A percentile compares a stretch with the other conserved stretches of the same genome.
phyloP scores from a whole-genome alignment of 2,329 filamentous ascomycete species.

The Neodidymelliopsis sp. region DNA sequence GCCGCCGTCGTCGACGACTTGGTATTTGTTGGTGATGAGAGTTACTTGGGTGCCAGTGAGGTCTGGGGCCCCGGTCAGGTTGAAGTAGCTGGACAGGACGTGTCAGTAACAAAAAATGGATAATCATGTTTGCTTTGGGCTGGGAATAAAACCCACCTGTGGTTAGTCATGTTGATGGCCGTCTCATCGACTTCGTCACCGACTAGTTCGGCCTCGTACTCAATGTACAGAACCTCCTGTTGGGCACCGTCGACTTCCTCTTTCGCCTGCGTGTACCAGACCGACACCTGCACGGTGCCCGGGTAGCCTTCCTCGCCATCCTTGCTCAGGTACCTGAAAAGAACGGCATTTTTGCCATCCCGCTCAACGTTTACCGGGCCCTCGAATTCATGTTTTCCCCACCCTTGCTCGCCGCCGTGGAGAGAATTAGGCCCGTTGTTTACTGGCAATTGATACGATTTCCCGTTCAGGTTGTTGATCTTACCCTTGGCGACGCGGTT shows the following conservation, averaged over 20 bases:
- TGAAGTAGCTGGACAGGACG: conserved; percentile 65
- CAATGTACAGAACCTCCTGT: conserved; percentile 78
- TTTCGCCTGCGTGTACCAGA: conserved; percentile 80
- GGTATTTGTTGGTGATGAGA: conserved; percentile 68
- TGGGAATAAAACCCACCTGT: conserved; percentile 73
- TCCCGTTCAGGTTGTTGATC: conserved; percentile 75
- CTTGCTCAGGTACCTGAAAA: conserved; percentile 66
- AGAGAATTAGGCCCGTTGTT: conserved; percentile 80
- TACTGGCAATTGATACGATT: conserved; percentile 71
- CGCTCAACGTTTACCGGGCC: conserved; percentile 69
- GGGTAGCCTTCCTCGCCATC: conserved; percentile 92
- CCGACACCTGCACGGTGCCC: conserved; percentile 77
- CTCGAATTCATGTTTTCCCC: conserved; percentile 80
- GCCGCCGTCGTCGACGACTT: conserved; percentile 74
- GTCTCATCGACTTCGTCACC: conserved; percentile 83
- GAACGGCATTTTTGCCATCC: conserved; percentile 55
- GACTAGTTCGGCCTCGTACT: conserved; percentile 87
- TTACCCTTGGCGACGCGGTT: conserved; percentile 80
- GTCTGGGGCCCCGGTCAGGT: conserved; percentile 65
- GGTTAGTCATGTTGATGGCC: conserved; percentile 91
- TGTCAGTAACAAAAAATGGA: no score
- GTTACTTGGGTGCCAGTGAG: conserved; percentile 69
- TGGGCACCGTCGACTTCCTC: conserved; percentile 68
- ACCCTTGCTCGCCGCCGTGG: conserved; percentile 67
- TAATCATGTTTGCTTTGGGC: no score